phyloP scores from a whole-genome alignment of 73 alveolate species.

The Tetrahymena thermophila region DNA sequence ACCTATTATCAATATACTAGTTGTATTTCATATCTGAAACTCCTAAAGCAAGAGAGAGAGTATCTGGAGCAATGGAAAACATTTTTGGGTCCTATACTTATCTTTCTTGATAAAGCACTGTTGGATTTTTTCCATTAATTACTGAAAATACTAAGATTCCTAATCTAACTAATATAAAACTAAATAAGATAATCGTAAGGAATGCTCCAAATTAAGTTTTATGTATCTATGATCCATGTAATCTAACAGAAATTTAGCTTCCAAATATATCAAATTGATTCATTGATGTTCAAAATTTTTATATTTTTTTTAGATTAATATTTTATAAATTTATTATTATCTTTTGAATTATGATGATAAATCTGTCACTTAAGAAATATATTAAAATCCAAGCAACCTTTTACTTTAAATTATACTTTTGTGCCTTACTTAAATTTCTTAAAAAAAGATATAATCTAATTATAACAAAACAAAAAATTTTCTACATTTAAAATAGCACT shows the following conservation, averaged over 20 bases:
- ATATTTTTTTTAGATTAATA: no score
- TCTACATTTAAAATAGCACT: no score
- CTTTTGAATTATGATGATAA: no score
- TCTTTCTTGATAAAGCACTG: background rate
- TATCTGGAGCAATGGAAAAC: background rate
- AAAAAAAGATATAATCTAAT: no score
- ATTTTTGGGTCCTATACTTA: background rate
- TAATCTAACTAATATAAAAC: background rate
- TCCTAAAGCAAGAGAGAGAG: background rate
- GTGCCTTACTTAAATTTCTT: no score
- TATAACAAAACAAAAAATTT: no score
- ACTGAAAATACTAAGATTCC: background rate
- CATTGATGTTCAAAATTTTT: no score
- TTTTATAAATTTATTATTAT: no score
- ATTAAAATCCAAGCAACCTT: no score
- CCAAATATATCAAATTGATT: background rate
- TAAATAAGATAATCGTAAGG: background rate
- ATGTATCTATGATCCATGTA: background rate
- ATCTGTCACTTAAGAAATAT: no score
- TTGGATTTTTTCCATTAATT: background rate
- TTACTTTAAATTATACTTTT: no score
- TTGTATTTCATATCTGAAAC: background rate
- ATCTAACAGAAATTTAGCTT: background rate
- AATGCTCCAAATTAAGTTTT: background rate
- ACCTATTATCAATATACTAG: background rate